phyloP scores from a whole-genome alignment of 352 stramenopile species.

The Phytopythium sindhum region DNA sequence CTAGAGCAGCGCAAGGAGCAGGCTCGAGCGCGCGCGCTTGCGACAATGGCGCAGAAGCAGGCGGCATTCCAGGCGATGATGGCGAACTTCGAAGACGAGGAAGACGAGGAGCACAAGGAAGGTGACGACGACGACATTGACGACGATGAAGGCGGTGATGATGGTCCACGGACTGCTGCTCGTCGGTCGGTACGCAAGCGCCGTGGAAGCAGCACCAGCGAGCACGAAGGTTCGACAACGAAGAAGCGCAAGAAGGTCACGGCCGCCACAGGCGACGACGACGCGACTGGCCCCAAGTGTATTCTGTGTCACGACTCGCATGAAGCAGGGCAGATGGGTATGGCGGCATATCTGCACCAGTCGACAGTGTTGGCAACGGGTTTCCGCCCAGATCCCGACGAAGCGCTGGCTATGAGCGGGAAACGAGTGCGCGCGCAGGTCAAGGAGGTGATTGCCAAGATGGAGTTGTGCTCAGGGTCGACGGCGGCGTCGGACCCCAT shows the following conservation, averaged over 20 bases:
- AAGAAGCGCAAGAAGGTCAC: constrained; percentile 47
- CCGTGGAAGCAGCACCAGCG: constrained; percentile 27
- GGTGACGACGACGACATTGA: constrained; percentile 20
- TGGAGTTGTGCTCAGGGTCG: constrained; percentile 77
- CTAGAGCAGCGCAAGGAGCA: constrained; percentile 77
- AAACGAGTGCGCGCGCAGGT: constrained; percentile 58
- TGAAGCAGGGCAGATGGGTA: constrained; percentile 79
- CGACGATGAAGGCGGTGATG: constrained; percentile 18
- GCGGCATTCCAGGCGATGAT: constrained; percentile 87
- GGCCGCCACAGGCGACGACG: constrained; percentile 13
- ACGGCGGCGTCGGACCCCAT: constrained; percentile 27
- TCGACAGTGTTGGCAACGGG: constrained; percentile 76
- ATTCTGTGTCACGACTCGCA: constrained; percentile 85
- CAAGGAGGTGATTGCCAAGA: constrained; percentile 77
- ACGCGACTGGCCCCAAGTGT: constrained; percentile 50
- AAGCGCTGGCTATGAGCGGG: constrained; percentile 46
- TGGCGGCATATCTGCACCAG: constrained; percentile 83
- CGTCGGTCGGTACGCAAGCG: constrained; percentile 41
- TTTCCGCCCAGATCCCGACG: constrained; percentile 72
- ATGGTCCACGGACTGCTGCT: neutral
- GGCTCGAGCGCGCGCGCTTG: constrained; percentile 71
- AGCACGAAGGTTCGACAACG: constrained; percentile 16
- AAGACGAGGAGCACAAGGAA: constrained; percentile 33
- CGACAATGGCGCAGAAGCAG: constrained; percentile 79
- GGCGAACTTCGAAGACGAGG: constrained; percentile 34